These are phyloP conservation scores for Boletus edulis DNA, from an alignment of 768 basidiomycete genomes.

Conservation along the genomic window DNA sequence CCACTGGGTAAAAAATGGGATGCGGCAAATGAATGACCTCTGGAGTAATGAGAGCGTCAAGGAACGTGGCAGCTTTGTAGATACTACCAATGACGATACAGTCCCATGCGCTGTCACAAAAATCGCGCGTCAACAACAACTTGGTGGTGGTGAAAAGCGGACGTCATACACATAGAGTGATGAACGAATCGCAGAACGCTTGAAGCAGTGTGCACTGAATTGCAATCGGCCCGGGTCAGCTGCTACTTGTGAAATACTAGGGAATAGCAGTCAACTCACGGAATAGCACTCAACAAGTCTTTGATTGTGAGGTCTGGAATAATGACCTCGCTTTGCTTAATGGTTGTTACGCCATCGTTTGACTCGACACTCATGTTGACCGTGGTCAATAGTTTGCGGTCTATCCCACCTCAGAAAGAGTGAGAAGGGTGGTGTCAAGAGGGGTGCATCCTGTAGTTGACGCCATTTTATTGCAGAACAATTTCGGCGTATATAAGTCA, in stretches of 20 bases:
- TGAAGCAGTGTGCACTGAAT: constrained; percentile 76
- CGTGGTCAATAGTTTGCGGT: constrained; percentile 4
- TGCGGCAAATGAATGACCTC: constrained; percentile 37
- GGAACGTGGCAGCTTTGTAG: constrained; percentile 66
- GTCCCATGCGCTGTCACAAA: constrained; percentile 63
- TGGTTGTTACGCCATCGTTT: constrained; percentile 24
- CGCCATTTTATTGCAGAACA: too few species aligned
- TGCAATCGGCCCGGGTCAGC: not conserved
- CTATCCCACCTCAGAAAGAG: not conserved
- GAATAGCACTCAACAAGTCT: constrained; percentile 80
- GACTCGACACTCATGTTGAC: constrained; percentile 19
- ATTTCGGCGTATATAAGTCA: too few species aligned
- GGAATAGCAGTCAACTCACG: constrained; percentile 47
- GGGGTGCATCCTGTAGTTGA: too few species aligned
- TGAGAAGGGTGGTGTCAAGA: too few species aligned
- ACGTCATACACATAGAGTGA: constrained; percentile 68
- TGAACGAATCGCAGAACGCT: constrained; percentile 83
- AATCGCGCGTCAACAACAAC: constrained; percentile 11
- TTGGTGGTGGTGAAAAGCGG: not conserved
- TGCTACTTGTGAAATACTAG: not conserved
- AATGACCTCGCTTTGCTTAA: constrained; percentile 57
- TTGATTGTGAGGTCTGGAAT: constrained; percentile 89
- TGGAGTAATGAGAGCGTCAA: constrained; percentile 62
- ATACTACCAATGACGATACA: constrained; percentile 61
- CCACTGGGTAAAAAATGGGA: constrained; percentile 59